Conservation (phyloP, 805 yeast genomes). For the Isabelozyma pseudorhagii region DNA sequence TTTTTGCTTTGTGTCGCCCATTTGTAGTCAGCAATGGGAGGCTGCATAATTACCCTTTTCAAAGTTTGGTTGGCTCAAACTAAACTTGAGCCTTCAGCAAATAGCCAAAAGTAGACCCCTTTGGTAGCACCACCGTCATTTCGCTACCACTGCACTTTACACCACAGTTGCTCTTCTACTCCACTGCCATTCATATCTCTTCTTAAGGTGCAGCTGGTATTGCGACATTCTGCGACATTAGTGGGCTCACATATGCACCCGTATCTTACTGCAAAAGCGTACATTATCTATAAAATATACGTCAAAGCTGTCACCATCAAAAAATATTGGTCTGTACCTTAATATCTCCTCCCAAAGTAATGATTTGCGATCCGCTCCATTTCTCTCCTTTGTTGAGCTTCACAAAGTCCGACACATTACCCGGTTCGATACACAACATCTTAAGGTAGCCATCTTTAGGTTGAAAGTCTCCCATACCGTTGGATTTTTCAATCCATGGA, state of each 20-base stretch:
- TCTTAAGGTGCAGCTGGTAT: too few species aligned
- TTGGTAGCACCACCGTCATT: too few species aligned
- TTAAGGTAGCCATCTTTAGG: conserved; percentile 81
- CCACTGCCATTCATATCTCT: too few species aligned
- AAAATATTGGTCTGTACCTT: conserved; percentile 53
- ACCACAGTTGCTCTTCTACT: too few species aligned
- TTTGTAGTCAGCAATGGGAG: too few species aligned
- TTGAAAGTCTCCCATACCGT: conserved; percentile 80
- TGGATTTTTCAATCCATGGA: conserved; percentile 88
- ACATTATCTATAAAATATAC: background rate
- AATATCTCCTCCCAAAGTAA: conserved; percentile 57
- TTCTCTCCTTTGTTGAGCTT: conserved; percentile 63
- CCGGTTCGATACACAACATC: conserved; percentile 96
- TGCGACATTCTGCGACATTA: too few species aligned
- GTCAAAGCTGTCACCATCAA: conserved; percentile 6
- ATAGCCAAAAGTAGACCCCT: too few species aligned
- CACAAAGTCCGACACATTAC: conserved; percentile 71
- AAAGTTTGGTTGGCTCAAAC: too few species aligned
- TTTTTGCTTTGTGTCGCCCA: too few species aligned
- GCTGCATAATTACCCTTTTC: too few species aligned
- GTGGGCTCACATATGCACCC: background rate
- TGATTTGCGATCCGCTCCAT: conserved; percentile 71
- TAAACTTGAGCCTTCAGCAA: too few species aligned
- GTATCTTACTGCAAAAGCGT: background rate
- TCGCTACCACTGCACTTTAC: too few species aligned